A percentile compares a stretch with the other conserved stretches of the same genome.
Conservation (phyloP, 2,329 filamentous ascomycete species). For the Ascochyta clinopodiicola region DNA sequence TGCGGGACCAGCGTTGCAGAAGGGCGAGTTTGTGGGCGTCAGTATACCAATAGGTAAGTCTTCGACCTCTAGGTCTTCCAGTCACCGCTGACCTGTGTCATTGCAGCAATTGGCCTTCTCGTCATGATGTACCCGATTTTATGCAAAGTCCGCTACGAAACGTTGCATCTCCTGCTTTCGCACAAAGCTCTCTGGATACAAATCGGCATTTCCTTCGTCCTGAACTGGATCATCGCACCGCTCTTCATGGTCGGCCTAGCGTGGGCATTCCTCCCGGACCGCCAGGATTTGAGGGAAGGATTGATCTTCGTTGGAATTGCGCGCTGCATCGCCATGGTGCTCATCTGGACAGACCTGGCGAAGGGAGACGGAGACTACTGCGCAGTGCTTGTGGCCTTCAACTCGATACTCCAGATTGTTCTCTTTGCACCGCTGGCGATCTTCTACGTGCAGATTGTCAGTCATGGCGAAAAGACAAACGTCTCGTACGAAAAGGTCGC, state of each 20-base stretch:
- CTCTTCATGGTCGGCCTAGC: slow-evolving; percentile 79
- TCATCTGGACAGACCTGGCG: slow-evolving; percentile 81
- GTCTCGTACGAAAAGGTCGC: slow-evolving; percentile 73
- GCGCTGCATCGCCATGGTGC: slow-evolving; percentile 86
- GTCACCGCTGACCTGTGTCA: neutral
- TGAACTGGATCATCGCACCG: slow-evolving; percentile 86
- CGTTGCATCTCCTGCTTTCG: slow-evolving; percentile 70
- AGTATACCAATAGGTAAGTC: slow-evolving; percentile 69
- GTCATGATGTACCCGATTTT: slow-evolving; percentile 96
- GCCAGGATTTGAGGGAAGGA: slow-evolving; percentile 62
- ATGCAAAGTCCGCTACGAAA: slow-evolving; percentile 83
- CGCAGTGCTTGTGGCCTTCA: slow-evolving; percentile 63
- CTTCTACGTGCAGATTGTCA: slow-evolving; percentile 70
- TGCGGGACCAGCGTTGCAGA: slow-evolving; percentile 68
- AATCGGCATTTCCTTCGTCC: slow-evolving; percentile 74
- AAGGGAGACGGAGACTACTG: slow-evolving; percentile 83
- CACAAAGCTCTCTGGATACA: slow-evolving; percentile 75
- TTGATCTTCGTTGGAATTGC: slow-evolving; percentile 84
- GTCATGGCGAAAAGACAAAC: slow-evolving; percentile 52
- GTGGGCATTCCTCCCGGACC: slow-evolving; percentile 61
- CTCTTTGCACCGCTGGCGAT: slow-evolving; percentile 56
- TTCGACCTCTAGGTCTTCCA: neutral
- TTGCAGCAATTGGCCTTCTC: slow-evolving; percentile 74
- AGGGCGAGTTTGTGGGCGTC: slow-evolving; percentile 74
- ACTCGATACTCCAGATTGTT: slow-evolving; percentile 57